Base-by-base conservation (phyloP, 2,329 filamentous ascomycete species). In the Ascochyta lentis region DNA sequence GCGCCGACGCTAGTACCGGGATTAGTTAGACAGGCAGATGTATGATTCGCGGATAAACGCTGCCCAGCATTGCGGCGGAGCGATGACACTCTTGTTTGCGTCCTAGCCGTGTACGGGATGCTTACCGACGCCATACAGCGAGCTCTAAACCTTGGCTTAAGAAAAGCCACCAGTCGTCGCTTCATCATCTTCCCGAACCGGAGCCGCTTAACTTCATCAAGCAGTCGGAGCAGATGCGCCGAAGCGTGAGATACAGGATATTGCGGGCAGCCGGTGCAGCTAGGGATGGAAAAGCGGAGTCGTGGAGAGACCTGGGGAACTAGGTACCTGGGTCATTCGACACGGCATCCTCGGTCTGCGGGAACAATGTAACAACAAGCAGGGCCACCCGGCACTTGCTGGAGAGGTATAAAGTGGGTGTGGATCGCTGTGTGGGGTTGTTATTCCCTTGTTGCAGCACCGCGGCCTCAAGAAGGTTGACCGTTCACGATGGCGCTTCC, bases 401-500 rank as follows among this genome's bases (percentile, higher is more conserved):
- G 15, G 38, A 34, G 41, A 54, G 10, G 34, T 58, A 54, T 54
- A 58, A 58, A 58, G 38, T 16, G 38, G 9, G 16, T 53, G 49
- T 45, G 42, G 55, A 46, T 47, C 42, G 50, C 49, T 38, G 19
- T 44, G 50, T 48, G 55, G 44, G 49, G 37, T 42, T 45, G n/a
- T 7, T 35, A 54, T 58, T 54, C 49, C 47, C 44, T 49, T 50
- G 57, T 50, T 58, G 55, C 47, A 49, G 49, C 41, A 55, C 47
- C 40, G 53, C 22, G 34, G 37, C 27, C 39, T 47, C 51, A 54
- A 45, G 49, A 42, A 37, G 35, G 23, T 45, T 43, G 46, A 41
- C 33, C 39, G 43, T 46, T 57, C 69, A 75, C 47, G 61, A 85
- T 85, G 83, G 79, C 77, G 69, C 71, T 86, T 49, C 80, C 82